Evolutionary conservation across 306 rosid genomes (phyloP).

Genomic region (Trifolium repens): DNA sequence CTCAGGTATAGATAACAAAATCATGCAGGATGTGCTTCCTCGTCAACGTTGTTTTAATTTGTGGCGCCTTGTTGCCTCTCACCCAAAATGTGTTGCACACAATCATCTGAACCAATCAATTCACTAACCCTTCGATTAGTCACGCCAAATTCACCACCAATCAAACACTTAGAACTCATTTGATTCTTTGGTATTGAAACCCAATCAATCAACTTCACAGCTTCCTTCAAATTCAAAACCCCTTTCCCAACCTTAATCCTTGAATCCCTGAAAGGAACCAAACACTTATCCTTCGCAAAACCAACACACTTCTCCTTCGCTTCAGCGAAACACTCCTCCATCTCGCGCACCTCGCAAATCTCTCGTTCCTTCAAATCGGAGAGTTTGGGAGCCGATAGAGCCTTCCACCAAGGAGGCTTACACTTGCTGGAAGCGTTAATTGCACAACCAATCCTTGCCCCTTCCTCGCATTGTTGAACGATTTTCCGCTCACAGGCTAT

Average conservation of each 20-base stretch:
- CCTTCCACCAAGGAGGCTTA: slow-evolving; percentile 84
- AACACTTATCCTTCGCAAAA: slow-evolving; percentile 65
- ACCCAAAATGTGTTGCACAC: slow-evolving; percentile 45
- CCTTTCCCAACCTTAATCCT: slow-evolving; percentile 52
- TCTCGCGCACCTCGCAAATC: slow-evolving; percentile 60
- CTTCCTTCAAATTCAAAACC: slow-evolving; percentile 47
- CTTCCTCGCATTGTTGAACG: slow-evolving; percentile 68
- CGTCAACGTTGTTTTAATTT: slow-evolving; percentile 12
- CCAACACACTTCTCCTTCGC: slow-evolving; percentile 58
- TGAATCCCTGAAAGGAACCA: slow-evolving; percentile 65
- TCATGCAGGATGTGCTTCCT: slow-evolving; percentile 8
- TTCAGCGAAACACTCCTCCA: slow-evolving; percentile 36
- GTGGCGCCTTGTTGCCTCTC: slow-evolving; percentile 23
- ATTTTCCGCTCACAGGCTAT: slow-evolving; percentile 60
- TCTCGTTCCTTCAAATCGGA: slow-evolving; percentile 65
- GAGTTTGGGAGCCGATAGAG: slow-evolving; percentile 47
- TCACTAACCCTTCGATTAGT: slow-evolving; percentile 62
- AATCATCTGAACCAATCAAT: slow-evolving; percentile 45
- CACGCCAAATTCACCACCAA: slow-evolving; percentile 34
- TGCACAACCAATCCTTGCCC: slow-evolving; percentile 68
- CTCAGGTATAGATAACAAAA: slow-evolving; percentile 17
- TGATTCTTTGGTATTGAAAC: slow-evolving; percentile 42
- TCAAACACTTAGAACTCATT: slow-evolving; percentile 22
- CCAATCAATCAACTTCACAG: slow-evolving; percentile 53
- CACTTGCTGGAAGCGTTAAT: slow-evolving; percentile 51